These are phyloP conservation scores for Aspergillus sojae DNA, from an alignment of 2,329 filamentous ascomycete species.

Conservation along the genomic window DNA sequence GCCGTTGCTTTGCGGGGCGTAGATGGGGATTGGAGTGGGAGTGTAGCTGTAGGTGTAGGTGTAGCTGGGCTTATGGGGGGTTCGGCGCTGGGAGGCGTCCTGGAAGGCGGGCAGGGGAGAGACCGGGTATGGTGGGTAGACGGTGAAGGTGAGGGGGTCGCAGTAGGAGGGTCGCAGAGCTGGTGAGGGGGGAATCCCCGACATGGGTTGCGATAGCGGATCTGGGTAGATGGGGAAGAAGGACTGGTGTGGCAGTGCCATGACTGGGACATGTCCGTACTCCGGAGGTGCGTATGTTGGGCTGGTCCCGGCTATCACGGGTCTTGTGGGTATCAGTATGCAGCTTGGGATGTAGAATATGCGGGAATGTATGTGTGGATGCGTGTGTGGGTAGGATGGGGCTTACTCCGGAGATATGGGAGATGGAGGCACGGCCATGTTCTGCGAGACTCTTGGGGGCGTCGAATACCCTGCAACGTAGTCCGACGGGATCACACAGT, in stretches of 20 bases:
- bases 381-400: conserved; percentile 18
- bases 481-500: conserved; percentile 28
- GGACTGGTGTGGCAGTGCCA: conserved; percentile 25
- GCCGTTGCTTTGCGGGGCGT: conserved; percentile 12
- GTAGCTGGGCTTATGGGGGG: conserved; percentile 2
- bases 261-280: conserved; percentile 25
- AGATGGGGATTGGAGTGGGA: conserved; percentile 5
- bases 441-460: conserved; percentile 32
- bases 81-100: conserved; percentile 5
- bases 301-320: conserved; percentile 21
- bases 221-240: conserved; percentile 35
- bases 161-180: conserved; percentile 31
- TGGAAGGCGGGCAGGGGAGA: conserved; percentile 19
- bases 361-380: neutral
- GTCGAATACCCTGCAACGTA: conserved; percentile 38
- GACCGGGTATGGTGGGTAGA: conserved; percentile 34
- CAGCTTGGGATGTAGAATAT: neutral
- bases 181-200: conserved; percentile 32
- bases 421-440: conserved; percentile 35
- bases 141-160: conserved; percentile 29
- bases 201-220: conserved; percentile 22
- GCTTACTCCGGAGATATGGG: conserved; percentile 41
- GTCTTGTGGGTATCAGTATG: conserved; percentile 18
- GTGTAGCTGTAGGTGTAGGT: conserved; percentile 17
- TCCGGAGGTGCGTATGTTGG: conserved; percentile 30